Evolutionary conservation across 208 protist species (phyloP), one percentile per base, ranked within the genome.

Genomic region (Naegleria lovaniensis): DNA sequence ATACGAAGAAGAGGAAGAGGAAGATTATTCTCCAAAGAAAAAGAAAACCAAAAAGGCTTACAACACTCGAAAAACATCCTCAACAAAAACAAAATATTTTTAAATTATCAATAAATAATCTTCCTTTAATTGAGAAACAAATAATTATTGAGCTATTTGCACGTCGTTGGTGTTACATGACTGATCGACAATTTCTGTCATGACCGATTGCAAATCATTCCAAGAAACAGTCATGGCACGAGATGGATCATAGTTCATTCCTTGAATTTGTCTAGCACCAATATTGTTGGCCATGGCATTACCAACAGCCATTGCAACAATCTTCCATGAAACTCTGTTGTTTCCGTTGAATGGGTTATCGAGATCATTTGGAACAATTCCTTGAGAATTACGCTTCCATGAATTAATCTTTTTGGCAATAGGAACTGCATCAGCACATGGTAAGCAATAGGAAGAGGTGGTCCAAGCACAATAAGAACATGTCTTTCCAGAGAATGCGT

Each of bases 271-370:
- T 43, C 13, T 39, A 19, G 13, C 22, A 43, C 38, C 79, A 9
- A 15, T n/a, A 85, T 11, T 0, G 41, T 39, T 22, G 43, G 22
- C 29, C n/a, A 85, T 29, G 13, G 36, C 79, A 43, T 43, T 16
- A 85, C 79, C 79, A 85, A 85, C n/a, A 85, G 22, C 79, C 15
- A 85, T 43, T 22, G 79, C 38, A 85, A 85, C n/a, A 43, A 43
- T 1, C n/a, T 33, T 85, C 79, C 79, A 85, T 22, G 11, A 29
- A 67, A 67, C 55, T 67, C 55, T 67, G 19, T 67, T 67, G 25
- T 85, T 43, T 13, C 79, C n/a, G 11, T 39, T 85, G 9, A 16
- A 19, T 39, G n/a, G 15, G 9, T 29, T 29, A 36, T 79, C 67
- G 6, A 25, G 67, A 79, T 79, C 29, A 79, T 79, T 79, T 15